phyloP scores from a whole-genome alignment of 2,329 filamentous ascomycete species.

The Hymenoscyphus repandus region DNA sequence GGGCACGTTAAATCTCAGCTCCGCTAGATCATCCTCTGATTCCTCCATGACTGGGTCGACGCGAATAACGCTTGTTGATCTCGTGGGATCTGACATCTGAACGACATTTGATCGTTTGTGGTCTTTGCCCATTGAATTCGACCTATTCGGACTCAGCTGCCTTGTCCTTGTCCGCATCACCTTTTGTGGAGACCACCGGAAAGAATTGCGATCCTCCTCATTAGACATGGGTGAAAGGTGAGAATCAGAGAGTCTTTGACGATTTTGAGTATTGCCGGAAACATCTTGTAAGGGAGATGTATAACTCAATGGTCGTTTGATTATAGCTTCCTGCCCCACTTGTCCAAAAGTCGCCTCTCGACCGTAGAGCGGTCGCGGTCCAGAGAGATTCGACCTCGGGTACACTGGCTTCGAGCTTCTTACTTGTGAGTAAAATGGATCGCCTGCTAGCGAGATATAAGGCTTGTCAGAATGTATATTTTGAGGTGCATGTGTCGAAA shows the following conservation, averaged over 20 bases:
- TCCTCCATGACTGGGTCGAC: conserved; percentile 24
- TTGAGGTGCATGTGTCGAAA: background rate
- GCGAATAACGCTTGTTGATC: conserved; percentile 14
- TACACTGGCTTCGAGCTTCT: conserved; percentile 17
- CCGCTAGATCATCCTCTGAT: conserved; percentile 16
- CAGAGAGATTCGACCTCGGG: conserved; percentile 8
- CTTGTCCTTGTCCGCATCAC: conserved; percentile 13
- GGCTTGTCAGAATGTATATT: conserved; percentile 3
- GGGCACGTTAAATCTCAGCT: conserved; percentile 8
- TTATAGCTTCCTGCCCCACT: conserved; percentile 9
- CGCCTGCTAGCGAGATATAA: conserved; percentile 13
- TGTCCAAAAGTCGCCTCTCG: conserved; percentile 25
- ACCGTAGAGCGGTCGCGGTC: conserved; percentile 19
- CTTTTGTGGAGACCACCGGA: conserved; percentile 26
- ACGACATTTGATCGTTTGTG: conserved; percentile 25
- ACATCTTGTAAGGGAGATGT: conserved; percentile 19
- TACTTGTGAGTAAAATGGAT: conserved; percentile 22
- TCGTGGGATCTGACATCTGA: conserved; percentile 23
- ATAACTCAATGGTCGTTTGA: conserved; percentile 9
- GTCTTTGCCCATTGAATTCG: conserved; percentile 14
- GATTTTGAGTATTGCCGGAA: conserved; percentile 19
- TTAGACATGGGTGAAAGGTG: background rate
- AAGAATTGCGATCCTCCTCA: conserved; percentile 17
- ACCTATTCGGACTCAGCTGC: conserved; percentile 10
- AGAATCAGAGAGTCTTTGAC: conserved; percentile 2